Percentiles rank a stretch among this genome's conserved stretches.
Conservation (phyloP, 2,329 filamentous ascomycete species). For the Ophiosphaerella narmari region DNA sequence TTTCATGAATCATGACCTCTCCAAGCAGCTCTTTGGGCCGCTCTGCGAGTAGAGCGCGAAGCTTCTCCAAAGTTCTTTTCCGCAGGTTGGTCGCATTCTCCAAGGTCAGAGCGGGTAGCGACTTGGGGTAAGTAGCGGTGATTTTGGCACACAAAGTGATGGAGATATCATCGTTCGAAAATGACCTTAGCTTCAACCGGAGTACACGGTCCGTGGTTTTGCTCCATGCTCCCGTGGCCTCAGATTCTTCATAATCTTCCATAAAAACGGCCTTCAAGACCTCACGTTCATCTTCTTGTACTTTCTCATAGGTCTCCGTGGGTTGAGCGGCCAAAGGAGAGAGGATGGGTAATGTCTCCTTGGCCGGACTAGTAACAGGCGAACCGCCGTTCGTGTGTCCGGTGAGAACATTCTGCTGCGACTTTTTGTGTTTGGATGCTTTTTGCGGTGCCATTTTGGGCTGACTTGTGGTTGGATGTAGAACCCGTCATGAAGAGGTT, state of each 20-base stretch:
- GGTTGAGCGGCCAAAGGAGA: conserved; percentile 42
- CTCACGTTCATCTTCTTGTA: conserved; percentile 85
- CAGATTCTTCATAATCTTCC: conserved; percentile 80
- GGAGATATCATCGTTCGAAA: conserved; percentile 71
- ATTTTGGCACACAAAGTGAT: conserved; percentile 78
- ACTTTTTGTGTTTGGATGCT: conserved; percentile 49
- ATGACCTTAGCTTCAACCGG: conserved; percentile 76
- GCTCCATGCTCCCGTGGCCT: conserved; percentile 81
- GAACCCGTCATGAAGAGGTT: conserved; percentile 36
- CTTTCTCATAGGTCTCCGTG: conserved; percentile 73
- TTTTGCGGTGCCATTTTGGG: conserved; percentile 54
- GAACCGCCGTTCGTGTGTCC: conserved; percentile 29
- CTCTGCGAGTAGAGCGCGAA: conserved; percentile 70
- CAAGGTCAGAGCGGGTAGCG: conserved; percentile 72
- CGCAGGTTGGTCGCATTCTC: conserved; percentile 68
- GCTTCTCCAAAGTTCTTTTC: conserved; percentile 71
- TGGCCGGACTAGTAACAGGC: conserved; percentile 28
- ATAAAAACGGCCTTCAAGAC: conserved; percentile 86
- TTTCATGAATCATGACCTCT: conserved; percentile 68
- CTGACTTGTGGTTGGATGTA: conserved; percentile 42
- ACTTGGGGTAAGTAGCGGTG: conserved; percentile 89
- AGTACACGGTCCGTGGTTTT: conserved; percentile 81
- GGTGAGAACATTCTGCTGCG: conserved; percentile 37
- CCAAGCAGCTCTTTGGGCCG: conserved; percentile 69
- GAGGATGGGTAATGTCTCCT: conserved; percentile 36